Conservation (phyloP, 768 basidiomycete genomes). For the Termitomyces sp. region DNA sequence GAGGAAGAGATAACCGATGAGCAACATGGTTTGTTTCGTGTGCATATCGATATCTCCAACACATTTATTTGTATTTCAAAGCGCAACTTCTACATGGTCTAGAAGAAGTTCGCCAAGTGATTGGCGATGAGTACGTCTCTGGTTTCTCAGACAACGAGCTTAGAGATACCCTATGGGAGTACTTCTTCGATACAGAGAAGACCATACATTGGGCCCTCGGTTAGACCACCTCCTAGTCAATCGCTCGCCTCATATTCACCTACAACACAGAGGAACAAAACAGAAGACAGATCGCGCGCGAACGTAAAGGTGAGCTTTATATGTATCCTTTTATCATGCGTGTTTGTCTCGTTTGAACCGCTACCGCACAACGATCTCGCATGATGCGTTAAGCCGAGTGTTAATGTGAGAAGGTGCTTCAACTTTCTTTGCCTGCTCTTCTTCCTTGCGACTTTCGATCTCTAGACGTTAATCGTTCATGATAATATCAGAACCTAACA, state of each 20-base stretch:
- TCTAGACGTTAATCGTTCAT: conserved; percentile 5
- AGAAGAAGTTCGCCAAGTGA: conserved; percentile 56
- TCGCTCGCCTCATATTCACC: conserved; percentile 8
- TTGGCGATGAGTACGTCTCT: conserved; percentile 61
- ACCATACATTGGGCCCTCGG: conserved; percentile 71
- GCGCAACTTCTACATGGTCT: conserved; percentile 68
- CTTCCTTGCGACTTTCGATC: conserved; percentile 2
- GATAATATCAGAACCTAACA: conserved; percentile 7
- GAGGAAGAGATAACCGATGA: conserved; percentile 79
- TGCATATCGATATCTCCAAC: neutral
- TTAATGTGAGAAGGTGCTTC: conserved; percentile 57
- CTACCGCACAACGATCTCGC: conserved; percentile 11
- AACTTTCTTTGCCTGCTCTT: conserved; percentile 22
- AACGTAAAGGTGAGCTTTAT: conserved; percentile 78
- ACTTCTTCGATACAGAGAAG: conserved; percentile 78
- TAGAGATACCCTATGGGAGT: conserved; percentile 80
- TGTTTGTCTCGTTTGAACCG: conserved; percentile 21
- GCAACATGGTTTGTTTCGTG: conserved; percentile 54
- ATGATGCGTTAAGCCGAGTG: conserved; percentile 19
- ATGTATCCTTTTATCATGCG: conserved; percentile 16
- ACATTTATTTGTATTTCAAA: conserved; percentile 19
- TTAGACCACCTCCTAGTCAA: conserved; percentile 28
- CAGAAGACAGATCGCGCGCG: conserved; percentile 52
- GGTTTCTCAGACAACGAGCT: conserved; percentile 73
- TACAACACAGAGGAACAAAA: conserved; percentile 57